Percentiles rank a stretch among this genome's conserved stretches.
Evolutionary conservation across 2,329 filamentous ascomycete genomes (phyloP).

Genomic region (Ophiostoma montium): DNA sequence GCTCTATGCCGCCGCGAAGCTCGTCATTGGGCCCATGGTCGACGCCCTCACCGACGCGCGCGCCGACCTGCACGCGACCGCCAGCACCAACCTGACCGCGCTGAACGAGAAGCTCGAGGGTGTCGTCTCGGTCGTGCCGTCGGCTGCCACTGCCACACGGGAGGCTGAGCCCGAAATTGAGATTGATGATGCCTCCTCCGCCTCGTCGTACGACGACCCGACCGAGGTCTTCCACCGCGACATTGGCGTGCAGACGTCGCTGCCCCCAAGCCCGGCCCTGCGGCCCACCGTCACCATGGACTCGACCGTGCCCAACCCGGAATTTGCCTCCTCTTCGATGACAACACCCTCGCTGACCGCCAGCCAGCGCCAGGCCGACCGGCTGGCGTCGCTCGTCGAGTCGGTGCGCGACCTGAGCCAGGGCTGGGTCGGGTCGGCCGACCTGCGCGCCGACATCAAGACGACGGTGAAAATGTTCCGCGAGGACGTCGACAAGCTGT

Average conservation of each 20-base stretch:
- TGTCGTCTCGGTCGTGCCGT: slow-evolving; percentile 47
- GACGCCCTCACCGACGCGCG: slow-evolving; percentile 37
- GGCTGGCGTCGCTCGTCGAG: slow-evolving; percentile 9
- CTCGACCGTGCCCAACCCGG: slow-evolving; percentile 3
- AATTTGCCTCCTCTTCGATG: too few species aligned
- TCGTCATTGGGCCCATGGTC: slow-evolving; percentile 50
- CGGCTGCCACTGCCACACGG: neutral
- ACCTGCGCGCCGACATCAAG: slow-evolving; percentile 27
- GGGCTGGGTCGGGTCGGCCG: slow-evolving; percentile 4
- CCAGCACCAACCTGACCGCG: slow-evolving; percentile 29
- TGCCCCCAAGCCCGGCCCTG: slow-evolving; percentile 27
- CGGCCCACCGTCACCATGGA: slow-evolving; percentile 4
- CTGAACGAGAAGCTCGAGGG: slow-evolving; percentile 38
- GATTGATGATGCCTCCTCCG: slow-evolving; percentile 26
- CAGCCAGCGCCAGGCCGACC: slow-evolving; percentile 5
- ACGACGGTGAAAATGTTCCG: slow-evolving; percentile 42
- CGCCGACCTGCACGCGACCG: slow-evolving; percentile 35
- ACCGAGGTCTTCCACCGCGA: slow-evolving; percentile 73
- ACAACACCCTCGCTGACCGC: too few species aligned
- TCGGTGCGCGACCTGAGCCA: slow-evolving; percentile 11
- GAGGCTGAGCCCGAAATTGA: neutral
- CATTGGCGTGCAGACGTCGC: slow-evolving; percentile 63
- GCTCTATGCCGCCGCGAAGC: slow-evolving; percentile 58
- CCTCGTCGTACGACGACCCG: slow-evolving; percentile 40
- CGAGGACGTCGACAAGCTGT: slow-evolving; percentile 50